These are phyloP conservation scores for Allomyces javanicus DNA, from an alignment of 192 early-diverging fungal genomes.

Conservation along the genomic window DNA sequence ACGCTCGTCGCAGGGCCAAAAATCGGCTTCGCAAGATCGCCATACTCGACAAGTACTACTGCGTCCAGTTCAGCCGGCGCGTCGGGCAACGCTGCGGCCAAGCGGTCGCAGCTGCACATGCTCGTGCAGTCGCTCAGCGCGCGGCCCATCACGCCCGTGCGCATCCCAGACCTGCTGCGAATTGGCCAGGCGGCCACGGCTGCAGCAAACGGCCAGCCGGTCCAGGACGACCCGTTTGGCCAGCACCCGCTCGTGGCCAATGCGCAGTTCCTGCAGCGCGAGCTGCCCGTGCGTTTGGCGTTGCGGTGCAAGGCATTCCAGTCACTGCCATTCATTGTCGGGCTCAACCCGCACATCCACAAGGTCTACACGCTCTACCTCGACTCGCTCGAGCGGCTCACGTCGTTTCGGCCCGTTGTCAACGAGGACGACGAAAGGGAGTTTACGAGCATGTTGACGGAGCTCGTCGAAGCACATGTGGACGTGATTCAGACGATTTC, in stretches of 20 bases:
- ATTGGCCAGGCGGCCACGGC: not conserved
- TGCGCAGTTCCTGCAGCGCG: slow-evolving; percentile 7
- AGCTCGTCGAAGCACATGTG: slow-evolving; percentile 51
- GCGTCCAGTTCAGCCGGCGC: no score
- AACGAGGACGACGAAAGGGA: slow-evolving; percentile 32
- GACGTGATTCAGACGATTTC: slow-evolving; percentile 13
- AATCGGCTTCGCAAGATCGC: no score
- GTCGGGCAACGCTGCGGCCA: no score
- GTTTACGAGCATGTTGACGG: slow-evolving; percentile 48
- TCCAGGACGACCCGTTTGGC: not conserved
- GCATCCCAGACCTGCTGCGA: not conserved
- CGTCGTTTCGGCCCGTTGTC: slow-evolving; percentile 37
- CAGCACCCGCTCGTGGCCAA: not conserved
- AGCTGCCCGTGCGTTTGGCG: slow-evolving; percentile 78
- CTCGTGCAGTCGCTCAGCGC: not conserved
- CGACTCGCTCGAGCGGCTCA: slow-evolving; percentile 52
- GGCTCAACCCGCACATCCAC: slow-evolving; percentile 81
- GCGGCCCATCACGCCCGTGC: not conserved
- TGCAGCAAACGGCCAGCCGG: not conserved
- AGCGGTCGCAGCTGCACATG: no score
- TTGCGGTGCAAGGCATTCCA: slow-evolving; percentile 70
- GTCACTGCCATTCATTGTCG: slow-evolving; percentile 85
- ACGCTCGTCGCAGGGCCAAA: no score
- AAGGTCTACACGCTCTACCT: slow-evolving; percentile 62
- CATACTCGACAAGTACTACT: no score